phyloP scores from a whole-genome alignment of 1,284 basidiomycete species.

The Trichosporon sp. region DNA sequence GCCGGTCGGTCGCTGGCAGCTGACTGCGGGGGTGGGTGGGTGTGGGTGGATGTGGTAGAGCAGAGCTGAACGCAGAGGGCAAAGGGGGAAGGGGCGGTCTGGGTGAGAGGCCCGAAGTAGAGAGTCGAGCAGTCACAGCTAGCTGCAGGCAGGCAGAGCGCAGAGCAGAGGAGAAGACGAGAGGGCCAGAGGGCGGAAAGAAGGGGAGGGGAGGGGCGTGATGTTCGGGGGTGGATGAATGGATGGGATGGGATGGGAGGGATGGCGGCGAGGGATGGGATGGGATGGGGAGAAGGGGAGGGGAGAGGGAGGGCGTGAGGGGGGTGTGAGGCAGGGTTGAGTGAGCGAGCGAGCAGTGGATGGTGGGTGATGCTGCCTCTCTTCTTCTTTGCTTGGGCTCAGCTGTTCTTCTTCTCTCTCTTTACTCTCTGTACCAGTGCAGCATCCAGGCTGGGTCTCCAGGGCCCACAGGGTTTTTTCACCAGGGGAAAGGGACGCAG shows the following conservation, averaged over 20 bases:
- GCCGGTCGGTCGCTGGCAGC: too few relatives aligned
- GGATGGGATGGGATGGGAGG: not conserved
- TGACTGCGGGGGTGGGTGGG: too few relatives aligned
- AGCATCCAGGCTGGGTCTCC: not conserved
- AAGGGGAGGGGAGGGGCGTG: not conserved
- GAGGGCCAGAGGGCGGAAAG: not conserved
- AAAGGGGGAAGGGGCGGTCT: too few relatives aligned
- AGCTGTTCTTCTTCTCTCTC: too few relatives aligned
- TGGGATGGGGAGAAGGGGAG: not conserved
- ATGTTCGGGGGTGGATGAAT: not conserved
- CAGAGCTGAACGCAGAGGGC: too few relatives aligned
- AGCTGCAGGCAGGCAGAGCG: too few relatives aligned
- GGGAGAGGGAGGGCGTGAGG: not conserved
- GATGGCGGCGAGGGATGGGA: not conserved
- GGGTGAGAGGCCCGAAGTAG: too few relatives aligned
- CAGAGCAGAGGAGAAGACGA: not conserved
- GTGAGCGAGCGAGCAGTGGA: not conserved
- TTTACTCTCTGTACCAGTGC: not conserved
- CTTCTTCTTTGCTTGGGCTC: too few relatives aligned
- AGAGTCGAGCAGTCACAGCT: too few relatives aligned
- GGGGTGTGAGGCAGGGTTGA: not conserved
- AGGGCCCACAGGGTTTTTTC: not conserved
- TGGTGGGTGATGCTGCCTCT: not conserved
- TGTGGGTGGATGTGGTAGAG: too few relatives aligned
- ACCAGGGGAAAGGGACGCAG: not conserved